Evolutionary conservation across 2,329 filamentous ascomycete genomes (phyloP).

Genomic region (Orbilia quercus): DNA sequence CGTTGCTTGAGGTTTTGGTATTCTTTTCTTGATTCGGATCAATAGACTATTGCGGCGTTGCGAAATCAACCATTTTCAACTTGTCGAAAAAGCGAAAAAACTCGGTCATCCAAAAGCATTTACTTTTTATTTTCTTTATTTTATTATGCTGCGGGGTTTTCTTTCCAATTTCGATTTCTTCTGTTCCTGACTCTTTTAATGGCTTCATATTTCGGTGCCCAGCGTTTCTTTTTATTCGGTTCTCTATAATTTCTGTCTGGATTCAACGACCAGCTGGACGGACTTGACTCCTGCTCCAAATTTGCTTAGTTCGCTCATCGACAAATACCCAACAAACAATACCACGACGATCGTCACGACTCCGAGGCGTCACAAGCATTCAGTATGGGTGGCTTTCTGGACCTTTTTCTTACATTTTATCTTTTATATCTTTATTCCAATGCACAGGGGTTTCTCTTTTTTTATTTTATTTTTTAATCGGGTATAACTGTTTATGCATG

Average conservation of each 20-base stretch:
- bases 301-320: background rate
- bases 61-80: slow-evolving; percentile 48
- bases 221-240: slow-evolving; percentile 34
- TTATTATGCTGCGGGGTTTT: slow-evolving; percentile 56
- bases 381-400: slow-evolving; percentile 28
- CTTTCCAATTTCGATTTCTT: slow-evolving; percentile 52
- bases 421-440: slow-evolving; percentile 14
- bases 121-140: slow-evolving; percentile 62
- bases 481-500: slow-evolving; percentile 40
- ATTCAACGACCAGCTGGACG: slow-evolving; percentile 15
- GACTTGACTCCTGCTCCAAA: background rate
- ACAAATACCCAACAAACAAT: background rate
- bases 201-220: slow-evolving; percentile 39
- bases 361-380: slow-evolving; percentile 18
- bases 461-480: slow-evolving; percentile 22
- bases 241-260: slow-evolving; percentile 26
- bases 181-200: slow-evolving; percentile 17
- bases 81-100: slow-evolving; percentile 55
- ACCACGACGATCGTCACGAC: slow-evolving; percentile 11
- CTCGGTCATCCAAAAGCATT: slow-evolving; percentile 53
- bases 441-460: slow-evolving; percentile 33
- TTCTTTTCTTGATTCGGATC: slow-evolving; percentile 45
- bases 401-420: slow-evolving; percentile 14
- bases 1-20: slow-evolving; percentile 54
- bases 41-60: slow-evolving; percentile 60